Evolutionary conservation across 2,329 filamentous ascomycete species (phyloP).

Genomic region (Ceratocystis ficicola): DNA sequence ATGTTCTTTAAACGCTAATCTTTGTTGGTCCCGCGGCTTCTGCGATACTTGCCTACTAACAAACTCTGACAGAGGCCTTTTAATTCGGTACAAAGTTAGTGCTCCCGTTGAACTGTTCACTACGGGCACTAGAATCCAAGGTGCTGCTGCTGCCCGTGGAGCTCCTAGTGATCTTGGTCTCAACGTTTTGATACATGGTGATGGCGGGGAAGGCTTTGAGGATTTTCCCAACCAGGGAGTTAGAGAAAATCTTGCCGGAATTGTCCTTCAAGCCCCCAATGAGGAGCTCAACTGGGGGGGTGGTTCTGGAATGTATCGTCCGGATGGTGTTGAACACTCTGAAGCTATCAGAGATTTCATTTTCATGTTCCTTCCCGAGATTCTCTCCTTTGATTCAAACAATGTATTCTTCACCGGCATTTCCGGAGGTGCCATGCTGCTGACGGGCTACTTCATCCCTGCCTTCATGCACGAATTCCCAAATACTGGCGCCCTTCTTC

Average conservation of each 20-base stretch:
- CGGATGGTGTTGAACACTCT: constrained; percentile 44
- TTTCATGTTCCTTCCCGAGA: constrained; percentile 41
- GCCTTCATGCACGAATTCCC: constrained; percentile 41
- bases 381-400: constrained; percentile 41
- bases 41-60: constrained; percentile 21
- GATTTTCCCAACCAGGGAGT: constrained; percentile 46
- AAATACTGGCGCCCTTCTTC: constrained; percentile 41
- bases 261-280: constrained; percentile 43
- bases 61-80: constrained; percentile 33
- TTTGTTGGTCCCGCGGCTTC: background rate
- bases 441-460: constrained; percentile 47
- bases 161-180: constrained; percentile 35
- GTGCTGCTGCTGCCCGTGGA: constrained; percentile 29
- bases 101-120: constrained; percentile 44
- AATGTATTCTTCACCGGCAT: constrained; percentile 48
- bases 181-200: constrained; percentile 48
- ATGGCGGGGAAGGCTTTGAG: constrained; percentile 48
- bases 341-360: constrained; percentile 44
- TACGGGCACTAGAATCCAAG: constrained; percentile 37
- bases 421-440: constrained; percentile 41
- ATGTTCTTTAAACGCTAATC: constrained; percentile 23
- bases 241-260: constrained; percentile 39
- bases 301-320: constrained; percentile 41
- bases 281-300: constrained; percentile 41
- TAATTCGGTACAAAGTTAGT: constrained; percentile 44